Conservation (phyloP, 306 rosid genomes). For the Cyclanthera cordifolia region DNA sequence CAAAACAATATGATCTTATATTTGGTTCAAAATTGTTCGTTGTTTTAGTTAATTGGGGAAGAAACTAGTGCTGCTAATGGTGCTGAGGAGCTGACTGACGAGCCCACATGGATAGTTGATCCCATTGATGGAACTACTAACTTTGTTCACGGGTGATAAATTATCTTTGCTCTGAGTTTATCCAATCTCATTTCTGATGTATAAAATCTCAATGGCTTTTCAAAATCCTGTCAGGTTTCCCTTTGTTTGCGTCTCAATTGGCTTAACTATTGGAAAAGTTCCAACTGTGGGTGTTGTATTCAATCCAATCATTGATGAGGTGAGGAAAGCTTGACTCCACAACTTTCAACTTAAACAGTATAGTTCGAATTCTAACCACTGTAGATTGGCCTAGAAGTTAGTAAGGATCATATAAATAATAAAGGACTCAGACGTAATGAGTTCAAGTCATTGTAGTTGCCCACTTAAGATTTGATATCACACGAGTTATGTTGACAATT, state of each 20-base stretch:
- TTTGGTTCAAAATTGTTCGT: conserved; percentile 3
- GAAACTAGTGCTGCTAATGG: conserved; percentile 88
- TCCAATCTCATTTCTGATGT: neutral
- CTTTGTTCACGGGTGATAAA: conserved; percentile 74
- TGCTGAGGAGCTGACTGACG: conserved; percentile 69
- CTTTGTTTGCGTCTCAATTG: conserved; percentile 84
- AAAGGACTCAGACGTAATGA: neutral
- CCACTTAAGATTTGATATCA: neutral
- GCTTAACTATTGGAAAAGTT: conserved; percentile 71
- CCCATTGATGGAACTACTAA: conserved; percentile 96
- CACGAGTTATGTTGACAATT: neutral
- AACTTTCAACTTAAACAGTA: neutral
- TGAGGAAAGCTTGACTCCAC: conserved; percentile 21
- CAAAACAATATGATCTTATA: too few species aligned
- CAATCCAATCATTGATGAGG: conserved; percentile 89
- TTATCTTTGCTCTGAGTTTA: conserved; percentile 7
- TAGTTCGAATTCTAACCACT: neutral
- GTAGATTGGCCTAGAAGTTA: neutral
- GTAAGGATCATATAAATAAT: neutral
- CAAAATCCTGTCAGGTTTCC: conserved; percentile 47
- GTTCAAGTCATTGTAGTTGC: too few species aligned
- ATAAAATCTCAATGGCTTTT: neutral
- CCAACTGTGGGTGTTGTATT: conserved; percentile 85
- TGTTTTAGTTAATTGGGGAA: conserved; percentile 74
- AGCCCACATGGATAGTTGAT: conserved; percentile 95